Evolutionary conservation across 2,329 filamentous ascomycete genomes (phyloP), one percentile per base, ranked within the genome.

Genomic region (Curvularia spicifera): DNA sequence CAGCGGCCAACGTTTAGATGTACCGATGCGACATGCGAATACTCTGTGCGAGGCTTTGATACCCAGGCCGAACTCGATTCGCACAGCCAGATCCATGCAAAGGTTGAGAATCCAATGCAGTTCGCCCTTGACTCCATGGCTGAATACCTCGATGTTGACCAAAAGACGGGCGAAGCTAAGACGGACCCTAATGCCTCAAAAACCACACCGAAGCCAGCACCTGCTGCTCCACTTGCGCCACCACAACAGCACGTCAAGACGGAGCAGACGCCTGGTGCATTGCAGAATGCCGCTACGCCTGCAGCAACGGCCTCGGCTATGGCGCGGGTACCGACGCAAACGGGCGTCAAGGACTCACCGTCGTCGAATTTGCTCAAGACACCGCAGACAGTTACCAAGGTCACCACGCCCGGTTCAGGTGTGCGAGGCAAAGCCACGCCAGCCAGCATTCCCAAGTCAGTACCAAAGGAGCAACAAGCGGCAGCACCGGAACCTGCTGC

Each of bases 51-150:
- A 57, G 85, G 85, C 3, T 87, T 87, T 58, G 74, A 81, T 5
- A 83, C 80, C 1, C 81, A 84, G 65, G 78, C 75, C 18, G 83
- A 83, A 51, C 74, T 88, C 53, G 81, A 85, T 33, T 80, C 81
- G 39, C 86, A 89, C 63, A 80, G 80, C 49, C 81, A 84, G 22
- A 77, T 74, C 18, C 86, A 88, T 70, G 80, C 81, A 61, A 75
- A 76, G 49, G 79, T 87, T 37, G 82, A 80, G 5, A 79, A 88
- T 68, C 82, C 84, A 31, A 73, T 87, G 29, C 78, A 81, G n/a
- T 89, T 82, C 68, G 80, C 83, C 26, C 65, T 87, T 6, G 81
- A 84, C 6, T 82, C 80, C 42, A 78, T 85, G 60, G 80, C 80
- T 13, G 79, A 78, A 13, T 80, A 78, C 39, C 73, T 86, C n/a